Evolutionary conservation across 2,329 filamentous ascomycete genomes (phyloP), one percentile per base, ranked within the genome.

Genomic region (Ophidiomyces ophidiicola): DNA sequence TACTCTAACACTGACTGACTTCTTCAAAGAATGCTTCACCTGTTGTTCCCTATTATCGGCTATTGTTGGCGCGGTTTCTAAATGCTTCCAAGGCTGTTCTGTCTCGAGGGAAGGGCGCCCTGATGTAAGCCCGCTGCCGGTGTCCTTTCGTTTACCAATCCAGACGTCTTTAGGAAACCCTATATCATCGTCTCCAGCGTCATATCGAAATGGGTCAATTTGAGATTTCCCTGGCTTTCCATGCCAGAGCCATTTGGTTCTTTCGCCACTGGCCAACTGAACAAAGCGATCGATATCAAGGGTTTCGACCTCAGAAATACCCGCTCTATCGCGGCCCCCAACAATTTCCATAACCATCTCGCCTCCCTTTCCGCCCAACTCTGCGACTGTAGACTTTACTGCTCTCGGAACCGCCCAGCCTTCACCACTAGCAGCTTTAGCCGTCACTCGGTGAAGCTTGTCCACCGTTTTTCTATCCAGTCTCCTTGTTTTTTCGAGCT

Each of bases 331-430:
- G 33, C 80, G 78, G 18, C 82, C 78, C 26, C 79, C 82, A 4
- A 94, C 86, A 69, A 93, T 92, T n/a, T 85, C 87, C 68, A 93
- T 85, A 32, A 94, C 80, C 63, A 94, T 82, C 58, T 94, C 88
- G 33, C 87, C 87, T 38, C 88, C 80, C 57, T 94, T 94, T 10
- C 90, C 88, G 49, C 85, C 85, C 26, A 98, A 76, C 59, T 94
- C 90, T 12, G 82, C 86, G 32, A 96, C 82, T 0, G 88, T 94
- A 2, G 85, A 93, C 57, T 96, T 96, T 52, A 98, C 85, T 12
- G 88, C 87, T 53, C 84, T 80, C 36, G 86, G 83, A n/a, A 92
- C 83, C 11, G 80, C 82, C 84, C 88, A 94, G 2, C 81, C 82
- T 54, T 94, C 86, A 23, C 84, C 81, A 36, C 80, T 82, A 2